phyloP scores from a whole-genome alignment of 225 moss, liverwort and hornwort genomes.

The Sphagnum contortum region DNA sequence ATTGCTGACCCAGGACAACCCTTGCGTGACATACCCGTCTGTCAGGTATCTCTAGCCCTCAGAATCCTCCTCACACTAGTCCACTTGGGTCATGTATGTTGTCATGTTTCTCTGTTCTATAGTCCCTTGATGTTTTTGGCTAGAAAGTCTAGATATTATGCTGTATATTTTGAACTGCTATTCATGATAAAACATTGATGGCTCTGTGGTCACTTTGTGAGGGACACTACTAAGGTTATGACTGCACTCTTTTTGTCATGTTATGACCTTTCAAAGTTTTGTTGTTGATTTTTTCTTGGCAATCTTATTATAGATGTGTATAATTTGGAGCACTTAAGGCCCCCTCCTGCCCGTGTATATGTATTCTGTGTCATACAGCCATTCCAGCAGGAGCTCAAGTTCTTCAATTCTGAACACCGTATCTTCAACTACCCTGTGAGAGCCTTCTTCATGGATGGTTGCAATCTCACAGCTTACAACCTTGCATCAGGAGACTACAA shows the following conservation, averaged over 20 bases:
- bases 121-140: too few relatives aligned
- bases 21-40: constrained; percentile 93
- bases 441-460: constrained; percentile 97
- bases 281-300: too few relatives aligned
- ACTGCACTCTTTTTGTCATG: too few relatives aligned
- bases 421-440: constrained; percentile 95
- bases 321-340: too few relatives aligned
- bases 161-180: too few relatives aligned
- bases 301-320: constrained; percentile 1
- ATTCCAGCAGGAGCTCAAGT: constrained; percentile 77
- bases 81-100: background rate
- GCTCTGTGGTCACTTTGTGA: too few relatives aligned
- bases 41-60: constrained; percentile 43
- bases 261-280: too few relatives aligned
- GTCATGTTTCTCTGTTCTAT: background rate
- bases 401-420: constrained; percentile 91
- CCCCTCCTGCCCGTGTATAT: too few relatives aligned
- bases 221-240: too few relatives aligned
- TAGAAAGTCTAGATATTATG: too few relatives aligned
- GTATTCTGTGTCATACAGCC: constrained; percentile 34
- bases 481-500: constrained; percentile 97
- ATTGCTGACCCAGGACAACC: constrained; percentile 87
- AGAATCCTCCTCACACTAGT: background rate
- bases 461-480: constrained; percentile 93
- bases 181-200: too few relatives aligned